Conservation (phyloP, 192 early-diverging fungal genomes). For the Coemansia guatemalensis region DNA sequence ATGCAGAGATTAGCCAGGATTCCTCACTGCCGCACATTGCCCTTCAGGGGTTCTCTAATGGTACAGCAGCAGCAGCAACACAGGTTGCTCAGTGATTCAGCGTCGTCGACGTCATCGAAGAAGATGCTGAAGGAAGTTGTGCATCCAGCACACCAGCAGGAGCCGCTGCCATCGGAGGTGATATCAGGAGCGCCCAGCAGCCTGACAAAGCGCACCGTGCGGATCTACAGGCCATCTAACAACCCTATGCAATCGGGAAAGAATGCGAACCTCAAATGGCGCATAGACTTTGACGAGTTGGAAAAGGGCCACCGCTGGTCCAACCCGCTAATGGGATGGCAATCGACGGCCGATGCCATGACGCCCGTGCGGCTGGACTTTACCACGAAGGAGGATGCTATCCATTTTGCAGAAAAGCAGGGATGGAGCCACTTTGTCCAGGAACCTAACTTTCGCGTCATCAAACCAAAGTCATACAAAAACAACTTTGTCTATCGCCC, state of each 20-base stretch:
- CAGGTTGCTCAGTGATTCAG: conserved; percentile 7
- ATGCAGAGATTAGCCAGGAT: conserved; percentile 7
- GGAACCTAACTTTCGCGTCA: conserved; percentile 78
- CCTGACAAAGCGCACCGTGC: conserved; percentile 71
- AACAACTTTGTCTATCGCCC: conserved; percentile 90
- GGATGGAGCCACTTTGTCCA: conserved; percentile 92
- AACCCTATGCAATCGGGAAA: conserved; percentile 85
- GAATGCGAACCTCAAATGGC: conserved; percentile 78
- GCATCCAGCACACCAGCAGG: conserved; percentile 50
- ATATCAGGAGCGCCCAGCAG: conserved; percentile 53
- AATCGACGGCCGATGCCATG: conserved; percentile 74
- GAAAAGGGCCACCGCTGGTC: conserved; percentile 81
- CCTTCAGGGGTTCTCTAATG: neutral
- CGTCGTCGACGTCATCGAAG: neutral
- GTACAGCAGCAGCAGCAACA: neutral
- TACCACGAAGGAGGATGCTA: conserved; percentile 79
- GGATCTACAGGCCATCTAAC: conserved; percentile 80
- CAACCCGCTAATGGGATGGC: conserved; percentile 95
- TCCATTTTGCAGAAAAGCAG: conserved; percentile 94
- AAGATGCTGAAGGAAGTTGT: conserved; percentile 16
- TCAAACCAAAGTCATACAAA: conserved; percentile 84
- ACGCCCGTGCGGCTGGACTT: conserved; percentile 85
- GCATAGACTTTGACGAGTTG: conserved; percentile 85
- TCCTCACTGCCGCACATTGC: neutral
- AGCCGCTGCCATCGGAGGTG: conserved; percentile 43